These are phyloP conservation scores for Sungouiozyma intestinalis DNA, from an alignment of 805 yeast species.

Conservation along the genomic window DNA sequence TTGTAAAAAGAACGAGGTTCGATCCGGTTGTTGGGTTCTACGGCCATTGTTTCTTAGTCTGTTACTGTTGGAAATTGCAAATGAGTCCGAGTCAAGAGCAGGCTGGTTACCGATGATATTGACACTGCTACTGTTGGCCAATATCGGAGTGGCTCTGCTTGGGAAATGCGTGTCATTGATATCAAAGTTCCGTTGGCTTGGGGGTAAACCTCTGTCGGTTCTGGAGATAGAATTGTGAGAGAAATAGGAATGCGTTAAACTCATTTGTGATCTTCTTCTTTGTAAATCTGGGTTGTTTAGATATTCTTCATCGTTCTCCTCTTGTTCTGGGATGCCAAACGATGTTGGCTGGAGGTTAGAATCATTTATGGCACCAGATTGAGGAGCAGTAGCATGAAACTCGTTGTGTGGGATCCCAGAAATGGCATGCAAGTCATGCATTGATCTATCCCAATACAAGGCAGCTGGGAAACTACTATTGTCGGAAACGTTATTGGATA, in stretches of 20 bases:
- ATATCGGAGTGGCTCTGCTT: not conserved
- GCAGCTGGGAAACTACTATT: slow-evolving; percentile 7
- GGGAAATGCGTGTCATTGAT: not conserved
- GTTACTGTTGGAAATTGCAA: not conserved
- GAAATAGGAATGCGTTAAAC: slow-evolving; percentile 4
- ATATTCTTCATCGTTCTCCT: slow-evolving; percentile 26
- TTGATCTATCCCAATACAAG: slow-evolving; percentile 28
- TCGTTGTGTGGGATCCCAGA: slow-evolving; percentile 1
- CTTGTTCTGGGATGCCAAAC: slow-evolving; percentile 2
- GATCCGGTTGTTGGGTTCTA: not conserved
- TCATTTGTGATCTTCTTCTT: slow-evolving; percentile 26
- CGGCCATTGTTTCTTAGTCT: not conserved
- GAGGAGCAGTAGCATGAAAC: not conserved
- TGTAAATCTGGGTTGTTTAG: slow-evolving; percentile 22
- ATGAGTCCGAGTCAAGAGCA: not conserved
- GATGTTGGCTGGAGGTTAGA: not conserved
- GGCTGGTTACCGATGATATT: not conserved
- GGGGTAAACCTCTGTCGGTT: not conserved
- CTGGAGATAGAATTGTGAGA: not conserved
- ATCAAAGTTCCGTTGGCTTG: not conserved
- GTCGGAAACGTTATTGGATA: not conserved
- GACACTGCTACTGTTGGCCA: not conserved
- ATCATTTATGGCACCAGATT: not conserved
- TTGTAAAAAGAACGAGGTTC: not conserved
- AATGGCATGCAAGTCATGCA: slow-evolving; percentile 12